These are phyloP conservation scores for Colletotrichum melonis DNA, from an alignment of 2,329 filamentous ascomycete genomes.

Conservation along the genomic window DNA sequence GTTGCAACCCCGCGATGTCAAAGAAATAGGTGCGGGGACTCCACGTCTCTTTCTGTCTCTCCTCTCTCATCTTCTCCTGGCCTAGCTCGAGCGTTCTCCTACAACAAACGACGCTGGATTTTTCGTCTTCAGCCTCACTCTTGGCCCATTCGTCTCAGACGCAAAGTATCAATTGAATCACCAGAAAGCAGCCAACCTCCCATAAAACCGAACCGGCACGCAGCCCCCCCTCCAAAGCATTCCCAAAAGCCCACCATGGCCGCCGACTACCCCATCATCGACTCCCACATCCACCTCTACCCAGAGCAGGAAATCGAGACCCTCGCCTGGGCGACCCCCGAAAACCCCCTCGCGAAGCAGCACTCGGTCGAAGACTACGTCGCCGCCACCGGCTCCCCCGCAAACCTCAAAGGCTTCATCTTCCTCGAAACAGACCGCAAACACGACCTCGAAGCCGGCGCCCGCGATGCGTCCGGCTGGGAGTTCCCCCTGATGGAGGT, in stretches of 20 bases:
- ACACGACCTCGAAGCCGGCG: slow-evolving; percentile 63
- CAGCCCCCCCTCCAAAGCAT: neutral
- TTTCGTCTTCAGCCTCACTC: neutral
- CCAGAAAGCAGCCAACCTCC: neutral
- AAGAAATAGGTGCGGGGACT: slow-evolving; percentile 28
- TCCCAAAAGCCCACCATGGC: slow-evolving; percentile 40
- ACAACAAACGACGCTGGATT: neutral
- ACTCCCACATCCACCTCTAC: slow-evolving; percentile 93
- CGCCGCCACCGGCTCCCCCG: slow-evolving; percentile 53
- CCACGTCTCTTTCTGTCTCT: slow-evolving; percentile 11
- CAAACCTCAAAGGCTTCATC: slow-evolving; percentile 75
- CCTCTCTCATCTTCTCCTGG: neutral
- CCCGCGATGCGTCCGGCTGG: slow-evolving; percentile 68
- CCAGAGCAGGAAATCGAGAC: slow-evolving; percentile 73
- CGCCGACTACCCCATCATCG: slow-evolving; percentile 74
- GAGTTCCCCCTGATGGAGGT: slow-evolving; percentile 78
- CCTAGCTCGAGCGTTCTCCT: slow-evolving; percentile 1
- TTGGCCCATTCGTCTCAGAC: neutral
- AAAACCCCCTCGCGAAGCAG: slow-evolving; percentile 69
- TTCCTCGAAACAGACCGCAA: slow-evolving; percentile 86
- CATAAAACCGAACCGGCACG: neutral
- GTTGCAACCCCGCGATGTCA: slow-evolving; percentile 27
- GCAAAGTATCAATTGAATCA: neutral
- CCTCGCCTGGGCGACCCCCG: slow-evolving; percentile 76
- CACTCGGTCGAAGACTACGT: slow-evolving; percentile 75